Percentiles rank a stretch among this genome's conserved stretches.
phyloP scores from a whole-genome alignment of 371 early-diverging fungal species.

The Mucor circinelloides region DNA sequence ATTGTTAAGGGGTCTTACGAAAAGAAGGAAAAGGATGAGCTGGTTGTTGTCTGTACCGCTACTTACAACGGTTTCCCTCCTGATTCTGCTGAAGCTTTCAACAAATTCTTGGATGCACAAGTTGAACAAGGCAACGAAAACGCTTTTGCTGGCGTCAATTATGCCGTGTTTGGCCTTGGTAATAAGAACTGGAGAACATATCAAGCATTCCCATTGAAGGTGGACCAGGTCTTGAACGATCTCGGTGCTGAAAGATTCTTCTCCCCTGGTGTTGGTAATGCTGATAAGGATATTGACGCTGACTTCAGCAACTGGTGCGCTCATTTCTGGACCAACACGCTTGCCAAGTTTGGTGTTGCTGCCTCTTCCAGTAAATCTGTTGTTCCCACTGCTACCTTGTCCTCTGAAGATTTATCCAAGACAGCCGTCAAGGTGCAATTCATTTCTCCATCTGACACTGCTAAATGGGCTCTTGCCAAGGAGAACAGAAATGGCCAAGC shows the following conservation, averaged over 20 bases:
- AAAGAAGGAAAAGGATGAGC: constrained; percentile 15
- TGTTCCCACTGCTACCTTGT: constrained; percentile 21
- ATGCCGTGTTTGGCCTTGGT: constrained; percentile 55
- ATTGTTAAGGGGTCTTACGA: constrained; percentile 28
- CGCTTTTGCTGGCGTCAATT: constrained; percentile 31
- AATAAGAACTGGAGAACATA: constrained; percentile 64
- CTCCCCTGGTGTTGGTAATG: constrained; percentile 48
- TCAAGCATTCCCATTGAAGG: constrained; percentile 51
- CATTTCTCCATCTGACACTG: constrained; percentile 25
- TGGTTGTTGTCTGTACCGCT: constrained; percentile 47
- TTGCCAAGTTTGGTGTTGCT: constrained; percentile 30
- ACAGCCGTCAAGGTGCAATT: constrained; percentile 18
- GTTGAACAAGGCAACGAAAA: constrained; percentile 23
- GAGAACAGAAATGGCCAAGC: constrained; percentile 29
- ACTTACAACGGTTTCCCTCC: constrained; percentile 62
- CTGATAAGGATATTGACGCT: constrained; percentile 51
- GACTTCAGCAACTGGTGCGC: constrained; percentile 48
- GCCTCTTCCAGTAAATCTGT: constrained; percentile 24
- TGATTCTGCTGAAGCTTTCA: constrained; percentile 53
- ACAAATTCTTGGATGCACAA: constrained; percentile 39
- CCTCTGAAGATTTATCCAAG: constrained; percentile 54
- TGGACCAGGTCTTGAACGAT: constrained; percentile 33
- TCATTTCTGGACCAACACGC: constrained; percentile 39
- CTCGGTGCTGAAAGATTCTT: constrained; percentile 54
- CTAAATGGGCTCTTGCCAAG: constrained; percentile 22